These are phyloP conservation scores for Phialophora tarda DNA, from an alignment of 2,329 filamentous ascomycete species.

Conservation along the genomic window DNA sequence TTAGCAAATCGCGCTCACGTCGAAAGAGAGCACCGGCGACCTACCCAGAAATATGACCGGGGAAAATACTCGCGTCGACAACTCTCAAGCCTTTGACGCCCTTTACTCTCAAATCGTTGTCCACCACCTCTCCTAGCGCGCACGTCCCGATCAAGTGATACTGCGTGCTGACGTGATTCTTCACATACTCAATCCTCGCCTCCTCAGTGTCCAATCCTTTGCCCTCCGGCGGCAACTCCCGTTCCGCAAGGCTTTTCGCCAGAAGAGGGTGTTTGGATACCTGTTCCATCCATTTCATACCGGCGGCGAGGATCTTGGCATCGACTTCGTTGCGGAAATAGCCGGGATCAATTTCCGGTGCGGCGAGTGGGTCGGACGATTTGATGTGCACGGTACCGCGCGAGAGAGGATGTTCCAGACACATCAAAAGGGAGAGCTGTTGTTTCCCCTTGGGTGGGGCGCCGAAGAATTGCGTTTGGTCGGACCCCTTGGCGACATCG, in stretches of 20 bases:
- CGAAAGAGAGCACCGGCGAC: slow-evolving; percentile 23
- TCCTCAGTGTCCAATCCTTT: slow-evolving; percentile 31
- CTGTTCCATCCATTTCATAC: slow-evolving; percentile 51
- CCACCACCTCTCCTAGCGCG: slow-evolving; percentile 53
- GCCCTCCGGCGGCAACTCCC: slow-evolving; percentile 29
- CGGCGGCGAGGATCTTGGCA: slow-evolving; percentile 42
- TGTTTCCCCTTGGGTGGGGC: slow-evolving; percentile 29
- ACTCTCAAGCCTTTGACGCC: slow-evolving; percentile 47
- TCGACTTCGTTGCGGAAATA: slow-evolving; percentile 48
- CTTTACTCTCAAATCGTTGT: slow-evolving; percentile 46
- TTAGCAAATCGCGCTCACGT: neutral
- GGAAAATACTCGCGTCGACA: slow-evolving; percentile 47
- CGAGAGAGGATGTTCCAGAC: slow-evolving; percentile 48
- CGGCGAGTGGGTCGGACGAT: slow-evolving; percentile 47
- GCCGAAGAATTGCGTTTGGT: slow-evolving; percentile 36
- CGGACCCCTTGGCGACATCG: slow-evolving; percentile 34
- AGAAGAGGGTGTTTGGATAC: slow-evolving; percentile 30
- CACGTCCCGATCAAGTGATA: slow-evolving; percentile 54
- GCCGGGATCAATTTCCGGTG: slow-evolving; percentile 51
- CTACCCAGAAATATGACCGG: slow-evolving; percentile 43
- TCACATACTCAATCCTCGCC: slow-evolving; percentile 48
- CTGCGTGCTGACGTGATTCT: slow-evolving; percentile 45
- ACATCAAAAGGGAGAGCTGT: slow-evolving; percentile 33
- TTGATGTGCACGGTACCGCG: slow-evolving; percentile 52
- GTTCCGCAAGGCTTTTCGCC: slow-evolving; percentile 26